Conservation (phyloP, 1,139 yeast genomes). For the Saccharomyces hybrid region DNA sequence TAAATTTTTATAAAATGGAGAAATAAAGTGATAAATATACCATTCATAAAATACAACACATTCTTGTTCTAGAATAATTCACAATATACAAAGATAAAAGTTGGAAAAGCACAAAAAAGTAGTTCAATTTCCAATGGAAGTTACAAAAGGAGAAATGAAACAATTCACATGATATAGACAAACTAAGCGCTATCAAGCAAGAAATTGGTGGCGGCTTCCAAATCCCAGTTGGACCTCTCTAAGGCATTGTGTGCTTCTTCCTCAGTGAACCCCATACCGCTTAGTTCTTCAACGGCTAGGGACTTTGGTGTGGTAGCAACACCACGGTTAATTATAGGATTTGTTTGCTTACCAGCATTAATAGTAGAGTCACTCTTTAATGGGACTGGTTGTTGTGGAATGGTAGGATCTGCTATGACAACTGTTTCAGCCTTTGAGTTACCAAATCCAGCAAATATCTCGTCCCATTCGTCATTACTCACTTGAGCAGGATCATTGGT, state of each 20-base stretch:
- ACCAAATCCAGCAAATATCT: slow-evolving; percentile 84
- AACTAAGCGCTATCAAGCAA: slow-evolving; percentile 57
- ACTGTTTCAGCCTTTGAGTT: slow-evolving; percentile 30
- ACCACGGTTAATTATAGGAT: slow-evolving; percentile 24
- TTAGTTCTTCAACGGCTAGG: slow-evolving; percentile 61
- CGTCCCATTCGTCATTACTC: slow-evolving; percentile 83
- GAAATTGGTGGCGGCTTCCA: slow-evolving; percentile 79
- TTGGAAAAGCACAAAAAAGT: not conserved
- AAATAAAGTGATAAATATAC: slow-evolving; percentile 14
- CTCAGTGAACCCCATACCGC: slow-evolving; percentile 82
- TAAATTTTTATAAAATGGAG: not conserved
- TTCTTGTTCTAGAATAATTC: not conserved
- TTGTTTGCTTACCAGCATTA: not conserved
- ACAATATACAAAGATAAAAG: not conserved
- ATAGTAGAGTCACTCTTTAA: slow-evolving; percentile 3
- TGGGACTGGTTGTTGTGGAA: slow-evolving; percentile 11
- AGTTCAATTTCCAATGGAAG: not conserved
- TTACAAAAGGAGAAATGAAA: not conserved
- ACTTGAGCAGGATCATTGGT: slow-evolving; percentile 14
- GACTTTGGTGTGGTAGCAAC: slow-evolving; percentile 38
- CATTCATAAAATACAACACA: not conserved
- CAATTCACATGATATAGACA: not conserved
- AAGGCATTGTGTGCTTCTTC: slow-evolving; percentile 63
- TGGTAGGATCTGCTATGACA: not conserved
- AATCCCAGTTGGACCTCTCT: slow-evolving; percentile 59